Evolutionary conservation across 306 rosid genomes (phyloP).

Genomic region (Fragaria iinumae): DNA sequence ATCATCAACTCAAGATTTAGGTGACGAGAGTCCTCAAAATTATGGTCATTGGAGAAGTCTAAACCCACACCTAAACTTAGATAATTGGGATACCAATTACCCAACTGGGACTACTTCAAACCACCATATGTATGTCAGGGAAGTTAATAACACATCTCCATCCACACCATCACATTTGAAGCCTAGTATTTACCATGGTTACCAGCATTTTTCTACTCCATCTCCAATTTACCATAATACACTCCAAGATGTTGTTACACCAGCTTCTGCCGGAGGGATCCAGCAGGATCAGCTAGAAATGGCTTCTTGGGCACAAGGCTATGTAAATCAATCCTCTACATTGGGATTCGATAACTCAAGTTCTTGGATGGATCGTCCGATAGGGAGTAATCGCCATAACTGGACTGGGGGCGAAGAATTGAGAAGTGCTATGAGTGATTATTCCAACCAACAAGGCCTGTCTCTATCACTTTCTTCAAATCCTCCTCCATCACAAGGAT

Average conservation of each 20-base stretch:
- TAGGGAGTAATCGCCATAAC: constrained; percentile 20
- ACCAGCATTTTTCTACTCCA: constrained; percentile 31
- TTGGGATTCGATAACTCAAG: constrained; percentile 28
- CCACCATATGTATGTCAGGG: constrained; percentile 22
- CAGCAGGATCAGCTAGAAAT: constrained; percentile 35
- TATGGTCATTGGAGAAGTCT: constrained; percentile 39
- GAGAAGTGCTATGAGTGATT: constrained; percentile 34
- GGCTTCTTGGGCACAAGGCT: constrained; percentile 27
- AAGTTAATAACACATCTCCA: constrained; percentile 24
- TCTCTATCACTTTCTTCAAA: constrained; percentile 83
- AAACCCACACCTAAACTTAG: constrained; percentile 35
- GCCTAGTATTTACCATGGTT: constrained; percentile 28
- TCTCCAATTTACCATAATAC: constrained; percentile 39
- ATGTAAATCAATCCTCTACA: constrained; percentile 36
- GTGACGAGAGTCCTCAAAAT: constrained; percentile 18
- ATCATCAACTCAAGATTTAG: constrained; percentile 23
- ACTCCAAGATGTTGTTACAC: constrained; percentile 51
- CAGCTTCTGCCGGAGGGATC: constrained; percentile 32
- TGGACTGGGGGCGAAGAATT: constrained; percentile 28
- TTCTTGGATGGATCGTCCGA: constrained; percentile 43
- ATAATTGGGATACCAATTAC: constrained; percentile 49
- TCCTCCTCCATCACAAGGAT: constrained; percentile 41
- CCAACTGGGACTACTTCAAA: constrained; percentile 29
- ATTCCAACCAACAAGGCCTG: constrained; percentile 66
- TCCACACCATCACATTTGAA: constrained; percentile 25